Evolutionary conservation across 495 filamentous ascomycete species (phyloP), one percentile per base, ranked within the genome.

Genomic region (Chaetomium fimeti): DNA sequence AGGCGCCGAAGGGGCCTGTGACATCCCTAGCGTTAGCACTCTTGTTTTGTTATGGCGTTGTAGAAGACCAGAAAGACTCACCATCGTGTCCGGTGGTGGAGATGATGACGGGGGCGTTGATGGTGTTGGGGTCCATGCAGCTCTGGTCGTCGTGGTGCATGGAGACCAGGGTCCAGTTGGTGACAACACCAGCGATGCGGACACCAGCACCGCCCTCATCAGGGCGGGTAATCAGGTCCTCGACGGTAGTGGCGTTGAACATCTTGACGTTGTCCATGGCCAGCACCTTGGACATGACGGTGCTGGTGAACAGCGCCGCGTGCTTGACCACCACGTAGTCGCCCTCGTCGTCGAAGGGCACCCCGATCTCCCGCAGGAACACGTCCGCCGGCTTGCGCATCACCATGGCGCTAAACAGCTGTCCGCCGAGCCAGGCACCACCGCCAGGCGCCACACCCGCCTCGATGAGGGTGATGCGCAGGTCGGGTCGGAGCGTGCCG

Each of bases 121-220:
- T 92, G 74, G 91, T 95, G 83, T 92, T 96, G 66, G 92, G 92
- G 75, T 96, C 92, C 91, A 94, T 95, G 87, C 91, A 94, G 64
- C 84, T 88, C 79, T 94, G 91, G 78, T 93, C 91, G 28, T 71
- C 72, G 74, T 96, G 92, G 77, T 96, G 90, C 81, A 94, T 90
- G 62, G 86, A 84, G 58, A 95, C 91, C 24, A 96, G 83, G 0
- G 92, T 94, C 92, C 92, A 96, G 84, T 96, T 96, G 62, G 90
- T 92, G 66, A 96, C 92, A 5, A 94, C 92, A 71, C 92, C 92
- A 13, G 91, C 91, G 66, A 96, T 85, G 56, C 87, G 85, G 48
- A 92, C 72, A 2, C 57, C 63, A 5, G 74, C 76, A 38, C 82
- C 82, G 11, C 77, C 67, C 11, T 75, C 70, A 51, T 75, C 73